These are phyloP conservation scores for Neoboletus subvelutipes DNA, from an alignment of 768 basidiomycete genomes.

Conservation along the genomic window DNA sequence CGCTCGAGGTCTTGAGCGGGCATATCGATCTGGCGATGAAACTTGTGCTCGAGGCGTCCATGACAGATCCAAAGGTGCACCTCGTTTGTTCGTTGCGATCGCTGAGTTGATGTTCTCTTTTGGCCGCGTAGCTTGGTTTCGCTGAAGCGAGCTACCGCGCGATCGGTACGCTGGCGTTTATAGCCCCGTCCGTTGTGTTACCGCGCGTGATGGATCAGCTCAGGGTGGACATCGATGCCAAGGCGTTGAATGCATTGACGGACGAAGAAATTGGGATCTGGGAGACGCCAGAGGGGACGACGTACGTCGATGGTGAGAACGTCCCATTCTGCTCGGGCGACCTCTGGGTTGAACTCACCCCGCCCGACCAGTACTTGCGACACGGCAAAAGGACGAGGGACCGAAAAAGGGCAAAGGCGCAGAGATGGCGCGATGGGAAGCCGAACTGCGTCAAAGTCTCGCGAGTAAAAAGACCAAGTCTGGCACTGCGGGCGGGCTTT, in stretches of 20 bases:
- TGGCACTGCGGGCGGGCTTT: constrained; percentile 45
- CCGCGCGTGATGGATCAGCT: constrained; percentile 71
- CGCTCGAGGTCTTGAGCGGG: constrained; percentile 53
- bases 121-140: constrained; percentile 42
- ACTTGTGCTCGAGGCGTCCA: constrained; percentile 48
- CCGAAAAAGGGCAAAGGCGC: constrained; percentile 80
- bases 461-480: constrained; percentile 67
- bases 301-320: constrained; percentile 75
- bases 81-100: background rate
- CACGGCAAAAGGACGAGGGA: constrained; percentile 51
- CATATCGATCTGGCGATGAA: constrained; percentile 51
- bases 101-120: background rate
- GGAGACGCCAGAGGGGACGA: constrained; percentile 79
- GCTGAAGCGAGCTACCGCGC: constrained; percentile 72
- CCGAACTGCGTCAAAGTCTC: constrained; percentile 82
- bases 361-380: constrained; percentile 52
- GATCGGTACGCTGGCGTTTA: constrained; percentile 74
- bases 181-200: constrained; percentile 67
- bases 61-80: constrained; percentile 46
- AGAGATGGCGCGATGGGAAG: constrained; percentile 93
- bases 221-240: constrained; percentile 59
- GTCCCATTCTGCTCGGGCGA: background rate
- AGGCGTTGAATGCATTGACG: constrained; percentile 59
- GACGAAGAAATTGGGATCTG: constrained; percentile 80
- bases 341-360: background rate